Conservation (phyloP, 139 green algal genomes). For the Chlorella ohadii region DNA sequence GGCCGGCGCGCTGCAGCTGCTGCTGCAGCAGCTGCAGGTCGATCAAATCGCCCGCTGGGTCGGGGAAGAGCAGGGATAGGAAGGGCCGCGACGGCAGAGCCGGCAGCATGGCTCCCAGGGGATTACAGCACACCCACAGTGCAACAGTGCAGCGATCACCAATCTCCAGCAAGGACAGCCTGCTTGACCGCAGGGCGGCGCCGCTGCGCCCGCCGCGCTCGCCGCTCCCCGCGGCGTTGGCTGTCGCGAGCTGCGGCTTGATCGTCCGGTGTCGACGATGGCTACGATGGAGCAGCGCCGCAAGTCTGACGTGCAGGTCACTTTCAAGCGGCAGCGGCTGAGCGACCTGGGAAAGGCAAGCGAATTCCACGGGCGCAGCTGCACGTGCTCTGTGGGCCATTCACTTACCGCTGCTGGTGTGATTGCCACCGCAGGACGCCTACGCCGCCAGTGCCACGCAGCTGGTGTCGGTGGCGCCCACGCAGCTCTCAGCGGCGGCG, state of each 20-base stretch:
- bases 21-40: not conserved
- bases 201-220: too few relatives aligned
- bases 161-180: too few relatives aligned
- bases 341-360: not conserved
- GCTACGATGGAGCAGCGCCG: slow-evolving; percentile 13
- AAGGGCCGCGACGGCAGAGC: not conserved
- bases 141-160: too few relatives aligned
- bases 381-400: too few relatives aligned
- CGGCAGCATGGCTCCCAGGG: too few relatives aligned
- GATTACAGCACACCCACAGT: too few relatives aligned
- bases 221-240: too few relatives aligned
- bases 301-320: not conserved
- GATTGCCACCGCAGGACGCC: slow-evolving; percentile 1
- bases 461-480: slow-evolving; percentile 16
- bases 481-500: not conserved
- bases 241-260: too few relatives aligned
- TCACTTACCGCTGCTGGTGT: too few relatives aligned
- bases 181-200: too few relatives aligned
- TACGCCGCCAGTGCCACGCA: not conserved
- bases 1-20: not conserved
- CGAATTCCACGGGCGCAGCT: too few relatives aligned
- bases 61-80: not conserved
- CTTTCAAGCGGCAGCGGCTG: slow-evolving; percentile 7
- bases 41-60: not conserved
- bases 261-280: too few relatives aligned